Evolutionary conservation across 139 green algal genomes (phyloP).

Genomic region (Chlamydomonas sp.): DNA sequence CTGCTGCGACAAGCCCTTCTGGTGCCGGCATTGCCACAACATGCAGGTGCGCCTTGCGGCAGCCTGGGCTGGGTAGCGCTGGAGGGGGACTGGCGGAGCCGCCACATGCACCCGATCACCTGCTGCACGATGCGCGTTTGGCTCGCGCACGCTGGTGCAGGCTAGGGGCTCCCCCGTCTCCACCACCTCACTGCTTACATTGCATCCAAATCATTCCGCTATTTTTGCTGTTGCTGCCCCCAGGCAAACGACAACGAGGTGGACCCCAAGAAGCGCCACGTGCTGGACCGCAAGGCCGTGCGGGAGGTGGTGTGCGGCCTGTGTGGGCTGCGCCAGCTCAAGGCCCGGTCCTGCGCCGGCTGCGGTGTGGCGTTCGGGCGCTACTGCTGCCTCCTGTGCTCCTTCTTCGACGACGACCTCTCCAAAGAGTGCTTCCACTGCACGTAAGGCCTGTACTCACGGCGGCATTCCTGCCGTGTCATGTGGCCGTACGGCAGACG

Average conservation of each 20-base stretch:
- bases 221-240: no score
- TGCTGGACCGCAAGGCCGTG: constrained; percentile 83
- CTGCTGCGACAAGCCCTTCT: constrained; percentile 83
- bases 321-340: constrained; percentile 77
- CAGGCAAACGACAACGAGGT: constrained; percentile 52
- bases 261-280: constrained; percentile 78
- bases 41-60: constrained; percentile 30
- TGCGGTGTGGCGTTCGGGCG: constrained; percentile 84
- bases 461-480: background rate
- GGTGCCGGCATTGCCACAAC: constrained; percentile 93
- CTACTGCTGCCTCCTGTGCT: constrained; percentile 71
- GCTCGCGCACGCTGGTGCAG: no score
- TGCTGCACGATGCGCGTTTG: no score
- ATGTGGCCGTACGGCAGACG: no score
- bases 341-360: constrained; percentile 60
- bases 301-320: constrained; percentile 81
- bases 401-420: constrained; percentile 87
- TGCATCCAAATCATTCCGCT: no score
- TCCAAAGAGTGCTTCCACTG: constrained; percentile 92
- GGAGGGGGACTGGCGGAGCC: no score
- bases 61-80: no score
- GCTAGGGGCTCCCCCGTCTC: no score
- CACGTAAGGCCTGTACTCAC: constrained; percentile 72
- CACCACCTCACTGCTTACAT: no score
- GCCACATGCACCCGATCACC: no score